These are phyloP conservation scores for Trichoderma reesei DNA, from an alignment of 495 filamentous ascomycete species.

Conservation along the genomic window DNA sequence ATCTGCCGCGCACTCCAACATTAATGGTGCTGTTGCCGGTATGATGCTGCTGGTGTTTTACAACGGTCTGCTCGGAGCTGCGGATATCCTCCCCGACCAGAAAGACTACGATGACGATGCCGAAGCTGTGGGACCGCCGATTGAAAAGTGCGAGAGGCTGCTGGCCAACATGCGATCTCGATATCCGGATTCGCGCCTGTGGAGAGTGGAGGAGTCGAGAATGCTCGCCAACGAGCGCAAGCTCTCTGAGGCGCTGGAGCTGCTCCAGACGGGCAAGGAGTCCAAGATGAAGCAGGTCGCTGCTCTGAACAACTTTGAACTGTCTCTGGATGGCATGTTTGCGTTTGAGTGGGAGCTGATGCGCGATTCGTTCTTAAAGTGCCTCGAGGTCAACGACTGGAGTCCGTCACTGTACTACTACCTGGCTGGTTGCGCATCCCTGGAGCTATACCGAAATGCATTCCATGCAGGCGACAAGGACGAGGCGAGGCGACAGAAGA, in stretches of 20 bases:
- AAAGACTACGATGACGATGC: slow-evolving; percentile 39
- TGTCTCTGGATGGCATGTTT: slow-evolving; percentile 70
- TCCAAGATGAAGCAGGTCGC: slow-evolving; percentile 79
- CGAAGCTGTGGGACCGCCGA: slow-evolving; percentile 58
- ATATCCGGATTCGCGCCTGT: slow-evolving; percentile 76
- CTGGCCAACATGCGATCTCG: slow-evolving; percentile 62
- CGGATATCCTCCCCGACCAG: slow-evolving; percentile 71
- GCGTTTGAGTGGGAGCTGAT: slow-evolving; percentile 62
- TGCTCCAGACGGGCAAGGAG: slow-evolving; percentile 46
- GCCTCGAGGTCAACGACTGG: slow-evolving; percentile 84
- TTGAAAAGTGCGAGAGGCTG: slow-evolving; percentile 55
- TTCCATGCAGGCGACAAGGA: slow-evolving; percentile 43
- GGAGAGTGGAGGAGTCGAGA: slow-evolving; percentile 83
- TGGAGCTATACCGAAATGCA: slow-evolving; percentile 67
- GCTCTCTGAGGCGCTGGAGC: slow-evolving; percentile 56
- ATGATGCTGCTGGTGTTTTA: slow-evolving; percentile 77
- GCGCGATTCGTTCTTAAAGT: slow-evolving; percentile 64
- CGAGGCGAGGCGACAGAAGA: slow-evolving; percentile 35
- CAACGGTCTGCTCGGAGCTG: slow-evolving; percentile 73
- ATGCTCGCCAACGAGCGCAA: slow-evolving; percentile 59
- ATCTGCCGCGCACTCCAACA: slow-evolving; percentile 73
- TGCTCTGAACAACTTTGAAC: slow-evolving; percentile 74
- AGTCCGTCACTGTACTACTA: slow-evolving; percentile 85
- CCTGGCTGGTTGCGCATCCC: slow-evolving; percentile 65
- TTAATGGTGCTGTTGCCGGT: slow-evolving; percentile 85